Base-by-base conservation (phyloP, 169 alveolate genomes). In the Eimeria necatrix region DNA sequence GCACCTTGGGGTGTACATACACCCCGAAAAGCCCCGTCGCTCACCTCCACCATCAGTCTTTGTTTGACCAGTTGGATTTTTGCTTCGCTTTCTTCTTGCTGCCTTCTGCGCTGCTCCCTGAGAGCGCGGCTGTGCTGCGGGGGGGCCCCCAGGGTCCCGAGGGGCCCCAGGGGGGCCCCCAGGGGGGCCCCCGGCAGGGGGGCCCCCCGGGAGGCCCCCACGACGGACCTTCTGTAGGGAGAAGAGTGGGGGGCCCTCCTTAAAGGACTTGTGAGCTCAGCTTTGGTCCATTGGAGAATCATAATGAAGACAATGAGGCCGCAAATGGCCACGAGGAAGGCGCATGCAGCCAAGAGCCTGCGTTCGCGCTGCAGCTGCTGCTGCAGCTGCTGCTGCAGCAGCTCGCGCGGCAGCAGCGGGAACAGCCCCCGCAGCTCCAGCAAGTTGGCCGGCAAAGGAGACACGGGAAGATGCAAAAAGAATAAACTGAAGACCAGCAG, bases 301-400 rank as follows among this genome's bases (percentile, higher is more conserved):
- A 64, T 64, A 24, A 64, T 8, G 76, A 64, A 5, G 32, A 20
- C 9, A 9, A 9, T 10, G 14, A 64, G 5, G 26, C 76, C 76
- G 76, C 76, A 64, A 14, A n/a, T n/a, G 26, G 76, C 76, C 8
- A 64, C 8, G 76, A 64, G 76, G 20, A 64, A 64, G 20, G 76
- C 76, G 9, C 9, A 5, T 8, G 76, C 26, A 20, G 76, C 76
- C 76, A 64, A 24, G 32, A 64, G 76, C 76, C 14, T 20, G 9
- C 26, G 9, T 24, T 64, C 76, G 9, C 14, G 76, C 76, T 64
- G 8, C 9, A 64, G 76, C 5, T 20, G 5, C 14, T 56, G 8
- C 76, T 64, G 32, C 9, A 64, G 76, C 5, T 64, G 26, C 41
- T 10, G 8, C 8, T 9, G 32, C 32, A 14, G 18, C 41, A 14